Evolutionary conservation across 345 rosid genomes (phyloP), one percentile per base, ranked within the genome.

Genomic region (Moringa oleifera): DNA sequence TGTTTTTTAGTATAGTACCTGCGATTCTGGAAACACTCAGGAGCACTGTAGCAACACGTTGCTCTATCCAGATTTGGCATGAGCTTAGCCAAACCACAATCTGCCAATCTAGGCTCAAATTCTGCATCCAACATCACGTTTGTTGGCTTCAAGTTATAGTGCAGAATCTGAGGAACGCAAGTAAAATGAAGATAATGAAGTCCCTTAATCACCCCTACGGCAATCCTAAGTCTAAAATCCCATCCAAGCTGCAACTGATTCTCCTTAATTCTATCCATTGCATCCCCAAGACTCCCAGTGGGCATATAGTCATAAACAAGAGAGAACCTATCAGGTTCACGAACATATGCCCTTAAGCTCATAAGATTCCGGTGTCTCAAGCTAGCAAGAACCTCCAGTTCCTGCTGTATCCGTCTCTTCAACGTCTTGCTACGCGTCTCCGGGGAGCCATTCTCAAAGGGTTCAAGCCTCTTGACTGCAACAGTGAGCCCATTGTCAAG

Each of bases 111-210:
- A 1, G 99, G 95, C 73, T 82, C 93, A 62, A 79, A 88, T 79
- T 94, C 99, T 23, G 88, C 77, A 83, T 94, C 97, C 83, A 94
- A 78, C 84, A 93, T 81, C 55, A 93, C 96, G 75, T 93, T 93
- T 9, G 84, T 73, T 6, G 92, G 97, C 82, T 94, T 94, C 79
- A 94, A 71, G 66, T 94, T 82, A 51, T 57, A 79, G 74, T 88
- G 99, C 74, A 90, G 75, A 81, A 90, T 75, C 80, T 78, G 89
- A 63, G 87, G 81, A 52, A 52, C 67, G 62, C 90, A 85, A 51
- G 67, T 75, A 49, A 83, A 82, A 66, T 90, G 98, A 58, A 93
- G 89, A 82, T 81, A 86, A 61, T 81, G 83, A 64, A 94, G 92
- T 53, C 88, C 99, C 77, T 94, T 88, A 51, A 94, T 85, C 49